phyloP scores from a whole-genome alignment of 345 rosid species.

The Conringia planisiliqua region DNA sequence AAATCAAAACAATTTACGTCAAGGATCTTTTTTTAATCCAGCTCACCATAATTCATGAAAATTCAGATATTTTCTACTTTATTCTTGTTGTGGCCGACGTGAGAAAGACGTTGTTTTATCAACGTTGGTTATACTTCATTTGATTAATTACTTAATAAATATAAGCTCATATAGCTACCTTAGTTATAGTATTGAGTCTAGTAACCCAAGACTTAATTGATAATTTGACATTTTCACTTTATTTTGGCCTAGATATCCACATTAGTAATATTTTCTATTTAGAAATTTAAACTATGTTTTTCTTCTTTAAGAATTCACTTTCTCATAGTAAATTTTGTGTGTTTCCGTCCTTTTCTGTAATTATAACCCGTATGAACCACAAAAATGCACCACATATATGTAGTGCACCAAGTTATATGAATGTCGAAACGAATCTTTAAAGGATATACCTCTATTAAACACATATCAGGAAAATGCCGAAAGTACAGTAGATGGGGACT shows the following conservation, averaged over 20 bases:
- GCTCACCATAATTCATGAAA: background rate
- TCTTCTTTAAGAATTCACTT: too few relatives aligned
- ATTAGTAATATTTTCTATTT: too few relatives aligned
- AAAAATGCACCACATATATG: background rate
- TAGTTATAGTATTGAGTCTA: too few relatives aligned
- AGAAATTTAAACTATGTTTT: too few relatives aligned
- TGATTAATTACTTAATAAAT: too few relatives aligned
- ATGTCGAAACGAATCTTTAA: constrained; percentile 19
- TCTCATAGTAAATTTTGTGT: too few relatives aligned
- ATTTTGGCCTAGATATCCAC: too few relatives aligned
- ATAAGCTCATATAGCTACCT: too few relatives aligned
- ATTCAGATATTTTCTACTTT: background rate
- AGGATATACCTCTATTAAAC: background rate
- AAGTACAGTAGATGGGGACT: constrained; percentile 9
- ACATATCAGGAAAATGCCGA: constrained; percentile 14
- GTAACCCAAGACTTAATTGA: too few relatives aligned
- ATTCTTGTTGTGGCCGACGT: background rate
- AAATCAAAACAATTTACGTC: background rate
- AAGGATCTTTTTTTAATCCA: background rate
- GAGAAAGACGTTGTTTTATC: background rate
- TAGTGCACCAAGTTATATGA: background rate
- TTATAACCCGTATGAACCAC: background rate
- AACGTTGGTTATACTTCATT: too few relatives aligned
- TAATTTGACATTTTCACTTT: too few relatives aligned
- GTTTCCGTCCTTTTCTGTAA: too few relatives aligned